Percentiles rank a stretch among this genome's conserved stretches.
Evolutionary conservation across 208 protist genomes (phyloP).

Genomic region (Herpetomonas tarakana): DNA sequence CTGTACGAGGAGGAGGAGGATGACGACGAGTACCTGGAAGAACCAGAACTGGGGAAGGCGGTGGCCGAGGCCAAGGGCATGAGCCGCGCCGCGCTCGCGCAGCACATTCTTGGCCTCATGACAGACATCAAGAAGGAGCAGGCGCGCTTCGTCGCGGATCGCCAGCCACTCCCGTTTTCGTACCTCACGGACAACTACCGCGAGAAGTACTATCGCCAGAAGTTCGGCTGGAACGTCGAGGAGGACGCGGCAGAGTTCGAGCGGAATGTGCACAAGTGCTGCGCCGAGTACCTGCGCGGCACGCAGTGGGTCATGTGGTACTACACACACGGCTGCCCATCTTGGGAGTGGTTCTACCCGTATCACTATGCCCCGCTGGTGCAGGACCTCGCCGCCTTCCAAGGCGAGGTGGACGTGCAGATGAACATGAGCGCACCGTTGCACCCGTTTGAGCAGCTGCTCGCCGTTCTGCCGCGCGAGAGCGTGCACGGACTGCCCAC

Average conservation of each 20-base stretch:
- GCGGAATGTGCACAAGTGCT: constrained; percentile 57
- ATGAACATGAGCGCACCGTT: constrained; percentile 87
- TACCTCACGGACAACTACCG: constrained; percentile 73
- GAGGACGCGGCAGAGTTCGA: constrained; percentile 56
- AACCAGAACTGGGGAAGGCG: constrained; percentile 10
- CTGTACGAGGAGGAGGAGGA: constrained; percentile 18
- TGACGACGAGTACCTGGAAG: constrained; percentile 11
- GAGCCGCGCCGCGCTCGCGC: constrained; percentile 25
- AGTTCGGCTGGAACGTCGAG: constrained; percentile 74
- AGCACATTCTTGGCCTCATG: constrained; percentile 34
- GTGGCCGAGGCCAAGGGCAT: constrained; percentile 39
- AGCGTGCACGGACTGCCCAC: constrained; percentile 90
- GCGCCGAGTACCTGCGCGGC: constrained; percentile 94
- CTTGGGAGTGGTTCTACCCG: constrained; percentile 99
- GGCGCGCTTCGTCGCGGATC: constrained; percentile 53
- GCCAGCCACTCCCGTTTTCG: constrained; percentile 71
- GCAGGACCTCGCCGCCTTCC: constrained; percentile 76
- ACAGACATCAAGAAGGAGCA: constrained; percentile 58
- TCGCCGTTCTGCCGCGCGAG: constrained; percentile 94
- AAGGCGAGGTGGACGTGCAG: constrained; percentile 45
- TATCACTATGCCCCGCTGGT: constrained; percentile 99
- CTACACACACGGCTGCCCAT: constrained; percentile 97
- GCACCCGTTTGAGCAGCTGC: constrained; percentile 97
- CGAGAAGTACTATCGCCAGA: constrained; percentile 76
- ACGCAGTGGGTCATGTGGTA: constrained; percentile 99